Evolutionary conservation across 1,284 basidiomycete species (phyloP), one percentile per base, ranked within the genome.

Genomic region (Trametes pubescens): DNA sequence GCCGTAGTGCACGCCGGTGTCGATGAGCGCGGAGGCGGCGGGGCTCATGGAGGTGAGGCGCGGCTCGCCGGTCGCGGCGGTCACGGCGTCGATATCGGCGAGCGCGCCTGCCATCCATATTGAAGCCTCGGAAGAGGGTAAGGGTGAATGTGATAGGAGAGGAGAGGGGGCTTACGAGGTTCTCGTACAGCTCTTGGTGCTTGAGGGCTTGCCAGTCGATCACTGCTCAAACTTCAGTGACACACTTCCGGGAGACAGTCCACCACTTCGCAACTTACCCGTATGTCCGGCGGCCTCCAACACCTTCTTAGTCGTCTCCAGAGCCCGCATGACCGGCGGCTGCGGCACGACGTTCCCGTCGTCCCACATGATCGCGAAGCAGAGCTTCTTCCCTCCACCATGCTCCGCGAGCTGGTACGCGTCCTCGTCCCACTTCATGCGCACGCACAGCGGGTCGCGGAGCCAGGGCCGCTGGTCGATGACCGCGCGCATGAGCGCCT

Each of bases 101-200:
- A 62, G 26, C 8, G 71, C 64, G 7, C 62, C 71, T 7, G 71
- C 65, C 46, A 66, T 65, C 69, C 65, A 71, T n/a, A 72, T 69
- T 49, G 57, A 44, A 18, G 21, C 57, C 18, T 57, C 9, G 35
- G 37, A 32, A n/a, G n/a, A n/a, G n/a, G n/a, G n/a, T n/a, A n/a
- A n/a, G n/a, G n/a, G n/a, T n/a, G n/a, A n/a, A n/a, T n/a, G n/a
- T n/a, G n/a, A n/a, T n/a, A n/a, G n/a, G 29, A 10, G 34, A 56
- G 47, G 22, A 82, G 9, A 79, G n/a, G 70, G 68, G 84, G 82
- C 54, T 81, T 80, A 73, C 84, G 78, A 9, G 81, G 78, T 56
- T 81, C 74, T 85, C 84, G 84, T 63, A 85, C 80, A 61, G 85
- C 22, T 64, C 61, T 78, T n/a, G 84, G 82, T 85, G 48, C 69